A percentile compares a stretch with the other conserved stretches of the same genome.
These are phyloP conservation scores for Stagonosporopsis vannaccii DNA, from an alignment of 2,329 filamentous ascomycete species.

Conservation along the genomic window DNA sequence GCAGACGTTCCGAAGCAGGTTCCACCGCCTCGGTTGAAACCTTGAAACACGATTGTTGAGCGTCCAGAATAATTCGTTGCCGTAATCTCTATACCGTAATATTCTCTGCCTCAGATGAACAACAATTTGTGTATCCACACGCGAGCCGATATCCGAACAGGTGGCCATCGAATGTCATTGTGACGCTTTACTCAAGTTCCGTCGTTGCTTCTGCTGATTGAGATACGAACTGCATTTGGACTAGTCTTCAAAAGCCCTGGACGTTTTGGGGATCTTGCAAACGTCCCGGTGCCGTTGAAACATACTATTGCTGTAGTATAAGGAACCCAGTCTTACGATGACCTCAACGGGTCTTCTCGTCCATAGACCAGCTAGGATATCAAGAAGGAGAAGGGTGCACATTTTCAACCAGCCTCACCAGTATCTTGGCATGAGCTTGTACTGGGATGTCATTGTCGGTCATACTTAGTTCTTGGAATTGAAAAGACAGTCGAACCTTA, in stretches of 20 bases:
- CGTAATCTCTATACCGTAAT: neutral
- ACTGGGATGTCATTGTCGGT: neutral
- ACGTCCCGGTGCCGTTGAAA: slow-evolving; percentile 32
- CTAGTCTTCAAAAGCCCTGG: slow-evolving; percentile 7
- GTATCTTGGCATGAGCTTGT: neutral
- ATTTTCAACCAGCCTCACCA: neutral
- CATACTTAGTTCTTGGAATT: neutral
- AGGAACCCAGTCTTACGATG: slow-evolving; percentile 18
- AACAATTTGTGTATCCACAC: neutral
- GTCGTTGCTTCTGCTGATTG: slow-evolving; percentile 3
- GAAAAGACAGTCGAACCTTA: neutral
- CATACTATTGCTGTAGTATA: slow-evolving; percentile 26
- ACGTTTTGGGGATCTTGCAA: slow-evolving; percentile 6
- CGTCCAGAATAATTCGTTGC: slow-evolving; percentile 3
- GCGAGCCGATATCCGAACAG: slow-evolving; percentile 1
- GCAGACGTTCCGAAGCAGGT: neutral
- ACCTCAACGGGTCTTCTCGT: slow-evolving; percentile 7
- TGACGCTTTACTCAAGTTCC: neutral
- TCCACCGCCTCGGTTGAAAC: neutral
- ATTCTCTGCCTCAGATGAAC: neutral
- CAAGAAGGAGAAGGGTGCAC: neutral
- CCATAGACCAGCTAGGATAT: neutral
- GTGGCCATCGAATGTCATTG: neutral
- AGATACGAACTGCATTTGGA: slow-evolving; percentile 11
- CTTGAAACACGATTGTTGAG: slow-evolving; percentile 4